These are phyloP conservation scores for Magnaporthiopsis rhizophila DNA, from an alignment of 2,329 filamentous ascomycete genomes.

Conservation along the genomic window DNA sequence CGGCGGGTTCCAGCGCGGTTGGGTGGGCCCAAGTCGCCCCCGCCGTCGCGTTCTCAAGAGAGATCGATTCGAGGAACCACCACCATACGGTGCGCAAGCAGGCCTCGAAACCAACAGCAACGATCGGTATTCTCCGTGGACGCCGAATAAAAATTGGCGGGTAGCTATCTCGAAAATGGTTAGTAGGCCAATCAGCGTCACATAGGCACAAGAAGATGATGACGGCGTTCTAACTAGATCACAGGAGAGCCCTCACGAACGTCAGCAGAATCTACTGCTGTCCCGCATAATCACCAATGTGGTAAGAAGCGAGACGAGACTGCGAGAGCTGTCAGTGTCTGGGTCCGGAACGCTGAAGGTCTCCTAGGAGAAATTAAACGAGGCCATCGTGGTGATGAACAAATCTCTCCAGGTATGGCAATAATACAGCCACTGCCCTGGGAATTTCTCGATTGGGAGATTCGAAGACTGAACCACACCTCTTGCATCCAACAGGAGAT, in stretches of 20 bases:
- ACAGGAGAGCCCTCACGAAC: constrained; percentile 91
- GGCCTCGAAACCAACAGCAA: background rate
- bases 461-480: background rate
- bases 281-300: constrained; percentile 97
- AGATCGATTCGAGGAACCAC: background rate
- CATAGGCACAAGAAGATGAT: background rate
- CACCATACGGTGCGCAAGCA: no score
- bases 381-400: constrained; percentile 87
- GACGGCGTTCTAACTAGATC: background rate
- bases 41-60: background rate
- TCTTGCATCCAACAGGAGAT: constrained; percentile 60
- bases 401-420: constrained; percentile 69
- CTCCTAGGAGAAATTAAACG: constrained; percentile 81
- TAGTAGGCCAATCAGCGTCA: background rate
- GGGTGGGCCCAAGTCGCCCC: background rate
- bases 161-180: constrained; percentile 1
- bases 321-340: background rate
- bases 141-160: no score
- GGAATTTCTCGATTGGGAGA: constrained; percentile 1
- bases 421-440: background rate
- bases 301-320: constrained; percentile 47
- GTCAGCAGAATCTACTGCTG: constrained; percentile 88
- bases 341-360: background rate
- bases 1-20: background rate
- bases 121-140: no score